Percentiles rank a stretch among this genome's conserved stretches.
Conservation (phyloP, 768 basidiomycete genomes). For the Pseudohyphozyma bogoriensis region DNA sequence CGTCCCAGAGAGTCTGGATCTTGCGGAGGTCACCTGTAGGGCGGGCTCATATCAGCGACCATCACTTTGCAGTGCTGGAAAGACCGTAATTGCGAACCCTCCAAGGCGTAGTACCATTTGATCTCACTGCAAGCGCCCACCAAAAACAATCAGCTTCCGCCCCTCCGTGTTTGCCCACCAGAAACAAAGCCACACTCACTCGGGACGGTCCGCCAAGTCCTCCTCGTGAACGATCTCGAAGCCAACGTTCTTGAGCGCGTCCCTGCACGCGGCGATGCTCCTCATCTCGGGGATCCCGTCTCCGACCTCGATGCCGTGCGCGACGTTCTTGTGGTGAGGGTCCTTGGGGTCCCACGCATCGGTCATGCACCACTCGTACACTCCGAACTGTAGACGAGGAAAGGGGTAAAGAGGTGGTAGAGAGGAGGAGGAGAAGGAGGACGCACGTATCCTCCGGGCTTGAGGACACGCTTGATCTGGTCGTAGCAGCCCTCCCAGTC, state of each 20-base stretch:
- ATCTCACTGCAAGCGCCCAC: too few species aligned
- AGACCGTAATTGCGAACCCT: too few species aligned
- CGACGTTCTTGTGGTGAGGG: conserved; percentile 75
- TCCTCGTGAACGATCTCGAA: conserved; percentile 84
- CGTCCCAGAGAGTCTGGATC: conserved; percentile 89
- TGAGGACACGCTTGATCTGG: conserved; percentile 83
- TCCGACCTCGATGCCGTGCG: conserved; percentile 82
- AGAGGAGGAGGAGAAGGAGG: not conserved
- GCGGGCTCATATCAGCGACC: too few species aligned
- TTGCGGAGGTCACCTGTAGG: conserved; percentile 81
- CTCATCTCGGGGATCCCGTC: conserved; percentile 99
- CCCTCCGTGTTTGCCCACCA: too few species aligned
- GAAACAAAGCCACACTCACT: conserved; percentile 38
- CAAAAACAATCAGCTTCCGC: too few species aligned
- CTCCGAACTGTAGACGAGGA: conserved; percentile 59
- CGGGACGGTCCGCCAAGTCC: conserved; percentile 77
- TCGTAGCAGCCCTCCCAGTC: conserved; percentile 91
- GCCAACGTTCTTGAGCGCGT: conserved; percentile 67
- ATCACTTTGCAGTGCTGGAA: too few species aligned
- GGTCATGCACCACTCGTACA: conserved; percentile 99
- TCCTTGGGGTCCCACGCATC: conserved; percentile 77
- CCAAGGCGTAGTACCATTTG: conserved; percentile 87
- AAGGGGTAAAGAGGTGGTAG: too few species aligned
- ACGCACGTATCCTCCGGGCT: conserved; percentile 85
- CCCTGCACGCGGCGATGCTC: conserved; percentile 53